Evolutionary conservation across 1,139 yeast genomes (phyloP).

Genomic region (Suhomyces wounanorum): DNA sequence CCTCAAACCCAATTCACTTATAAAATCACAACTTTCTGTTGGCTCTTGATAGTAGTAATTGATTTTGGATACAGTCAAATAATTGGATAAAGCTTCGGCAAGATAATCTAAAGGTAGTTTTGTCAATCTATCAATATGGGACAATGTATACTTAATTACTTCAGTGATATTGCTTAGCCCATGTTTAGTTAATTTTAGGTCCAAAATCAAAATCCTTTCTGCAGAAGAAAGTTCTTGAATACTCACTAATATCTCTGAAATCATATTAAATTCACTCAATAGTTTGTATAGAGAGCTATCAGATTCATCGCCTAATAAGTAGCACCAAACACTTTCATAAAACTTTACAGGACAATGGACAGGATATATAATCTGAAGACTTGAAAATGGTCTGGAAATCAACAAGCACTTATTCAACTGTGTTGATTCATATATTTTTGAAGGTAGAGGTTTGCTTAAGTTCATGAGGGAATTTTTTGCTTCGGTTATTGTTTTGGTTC

Average conservation of each 20-base stretch:
- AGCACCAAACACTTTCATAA: constrained; percentile 52
- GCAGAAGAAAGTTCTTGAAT: constrained; percentile 38
- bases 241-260: constrained; percentile 40
- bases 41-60: constrained; percentile 44
- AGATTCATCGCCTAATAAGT: constrained; percentile 62
- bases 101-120: constrained; percentile 8
- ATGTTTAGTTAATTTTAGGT: constrained; percentile 43
- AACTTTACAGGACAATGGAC: constrained; percentile 17
- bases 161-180: constrained; percentile 34
- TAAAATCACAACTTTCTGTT: constrained; percentile 47
- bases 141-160: constrained; percentile 33
- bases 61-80: constrained; percentile 44
- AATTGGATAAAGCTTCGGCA: constrained; percentile 39
- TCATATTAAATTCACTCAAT: constrained; percentile 27
- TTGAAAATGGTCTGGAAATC: constrained; percentile 11
- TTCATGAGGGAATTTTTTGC: not conserved
- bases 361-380: constrained; percentile 45
- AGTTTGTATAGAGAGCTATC: constrained; percentile 43
- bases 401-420: constrained; percentile 10
- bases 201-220: constrained; percentile 42
- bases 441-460: not conserved
- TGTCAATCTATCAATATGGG: constrained; percentile 20
- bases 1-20: constrained; percentile 35
- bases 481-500: not conserved
- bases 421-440: not conserved